These are phyloP conservation scores for Rehmannia glutinosa DNA, from an alignment of 257 asterid species.

Conservation along the genomic window DNA sequence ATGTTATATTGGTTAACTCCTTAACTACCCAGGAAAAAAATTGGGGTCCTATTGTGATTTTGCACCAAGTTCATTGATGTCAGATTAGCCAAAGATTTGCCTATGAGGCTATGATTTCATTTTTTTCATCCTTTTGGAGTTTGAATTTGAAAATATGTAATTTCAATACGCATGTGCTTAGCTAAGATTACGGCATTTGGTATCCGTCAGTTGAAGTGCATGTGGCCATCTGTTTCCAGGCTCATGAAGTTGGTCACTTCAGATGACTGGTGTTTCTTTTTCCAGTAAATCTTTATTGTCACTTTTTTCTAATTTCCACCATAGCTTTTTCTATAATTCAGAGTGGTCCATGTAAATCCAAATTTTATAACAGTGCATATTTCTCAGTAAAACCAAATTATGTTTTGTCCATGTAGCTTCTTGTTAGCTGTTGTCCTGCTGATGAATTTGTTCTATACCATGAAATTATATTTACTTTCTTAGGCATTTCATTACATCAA, in stretches of 20 bases:
- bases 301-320: background rate
- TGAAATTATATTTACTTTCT: background rate
- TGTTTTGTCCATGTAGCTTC: too few relatives aligned
- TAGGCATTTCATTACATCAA: background rate
- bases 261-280: background rate
- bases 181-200: too few relatives aligned
- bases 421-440: too few relatives aligned
- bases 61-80: background rate
- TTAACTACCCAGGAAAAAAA: too few relatives aligned
- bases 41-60: background rate
- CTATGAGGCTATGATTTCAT: too few relatives aligned
- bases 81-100: too few relatives aligned
- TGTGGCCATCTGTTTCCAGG: background rate
- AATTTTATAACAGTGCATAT: background rate
- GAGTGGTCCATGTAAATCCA: background rate
- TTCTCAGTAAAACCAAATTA: too few relatives aligned
- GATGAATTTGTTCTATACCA: background rate
- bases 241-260: background rate
- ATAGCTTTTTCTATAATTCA: background rate
- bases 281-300: background rate
- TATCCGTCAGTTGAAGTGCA: background rate
- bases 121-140: background rate
- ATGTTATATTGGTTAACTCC: too few relatives aligned
- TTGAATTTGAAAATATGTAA: too few relatives aligned
- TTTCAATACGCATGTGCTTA: too few relatives aligned